Percentiles rank a stretch among this genome's conserved stretches.
These are phyloP conservation scores for Hyaloperonospora arabidopsidis DNA, from an alignment of 352 stramenopile species.

Conservation along the genomic window DNA sequence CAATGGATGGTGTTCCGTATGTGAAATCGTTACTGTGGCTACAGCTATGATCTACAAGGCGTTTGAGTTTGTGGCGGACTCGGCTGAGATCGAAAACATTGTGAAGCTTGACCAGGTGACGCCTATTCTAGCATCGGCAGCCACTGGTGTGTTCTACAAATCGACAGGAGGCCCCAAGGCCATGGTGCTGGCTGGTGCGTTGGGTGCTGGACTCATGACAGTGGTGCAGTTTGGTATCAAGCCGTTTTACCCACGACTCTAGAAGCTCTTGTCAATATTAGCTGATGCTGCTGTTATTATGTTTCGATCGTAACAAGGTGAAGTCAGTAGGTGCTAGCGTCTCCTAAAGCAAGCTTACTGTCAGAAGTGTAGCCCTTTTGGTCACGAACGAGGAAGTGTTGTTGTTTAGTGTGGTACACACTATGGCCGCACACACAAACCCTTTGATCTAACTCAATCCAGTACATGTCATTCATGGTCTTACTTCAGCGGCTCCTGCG, in stretches of 20 bases:
- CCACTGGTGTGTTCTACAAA: constrained; percentile 83
- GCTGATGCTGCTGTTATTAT: not conserved
- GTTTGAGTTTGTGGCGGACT: constrained; percentile 76
- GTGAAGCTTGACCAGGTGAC: constrained; percentile 80
- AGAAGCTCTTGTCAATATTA: constrained; percentile 20
- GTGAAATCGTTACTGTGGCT: constrained; percentile 1
- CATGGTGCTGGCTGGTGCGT: constrained; percentile 73
- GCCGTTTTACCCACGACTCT: constrained; percentile 73
- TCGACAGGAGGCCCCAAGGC: constrained; percentile 76
- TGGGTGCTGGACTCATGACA: constrained; percentile 76
- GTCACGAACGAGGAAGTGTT: no score
- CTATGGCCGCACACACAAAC: no score
- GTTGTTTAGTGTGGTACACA: no score
- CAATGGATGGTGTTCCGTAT: no score
- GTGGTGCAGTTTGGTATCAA: constrained; percentile 82
- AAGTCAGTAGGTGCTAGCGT: not conserved
- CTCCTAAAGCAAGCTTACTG: no score
- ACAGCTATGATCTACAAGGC: constrained; percentile 83
- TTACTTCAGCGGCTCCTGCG: no score
- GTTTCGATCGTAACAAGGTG: not conserved
- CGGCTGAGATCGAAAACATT: constrained; percentile 72
- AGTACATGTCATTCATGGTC: no score
- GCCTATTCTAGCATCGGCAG: constrained; percentile 72
- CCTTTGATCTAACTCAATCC: no score
- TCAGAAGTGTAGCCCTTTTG: no score